Evolutionary conservation across 192 early-diverging fungal genomes (phyloP).

Genomic region (Glomus cerebriforme): DNA sequence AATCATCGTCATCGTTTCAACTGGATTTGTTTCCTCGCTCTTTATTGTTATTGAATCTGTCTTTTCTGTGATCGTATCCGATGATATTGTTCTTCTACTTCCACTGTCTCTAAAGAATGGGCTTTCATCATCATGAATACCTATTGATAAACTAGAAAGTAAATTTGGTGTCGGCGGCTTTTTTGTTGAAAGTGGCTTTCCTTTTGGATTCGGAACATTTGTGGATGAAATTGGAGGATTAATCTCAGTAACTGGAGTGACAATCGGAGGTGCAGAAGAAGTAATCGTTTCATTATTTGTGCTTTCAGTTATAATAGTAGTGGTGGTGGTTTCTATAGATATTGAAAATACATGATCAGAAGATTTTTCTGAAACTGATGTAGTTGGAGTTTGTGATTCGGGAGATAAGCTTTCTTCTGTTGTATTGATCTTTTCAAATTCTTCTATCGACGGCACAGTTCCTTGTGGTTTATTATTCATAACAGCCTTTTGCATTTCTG

Average conservation of each 20-base stretch:
- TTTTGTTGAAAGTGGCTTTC: background rate
- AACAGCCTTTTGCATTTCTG: background rate
- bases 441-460: background rate
- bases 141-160: background rate
- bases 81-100: background rate
- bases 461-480: slow-evolving; percentile 3
- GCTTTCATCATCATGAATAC: background rate
- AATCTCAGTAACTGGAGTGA: too few relatives aligned
- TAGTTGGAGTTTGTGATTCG: background rate
- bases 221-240: too few relatives aligned
- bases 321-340: background rate
- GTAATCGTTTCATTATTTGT: background rate
- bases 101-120: background rate
- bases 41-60: too few relatives aligned
- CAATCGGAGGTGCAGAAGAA: background rate
- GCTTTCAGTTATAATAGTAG: background rate
- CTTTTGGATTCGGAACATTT: background rate
- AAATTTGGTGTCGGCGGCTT: background rate
- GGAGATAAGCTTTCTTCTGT: background rate
- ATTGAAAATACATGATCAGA: too few relatives aligned
- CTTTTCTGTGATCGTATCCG: background rate
- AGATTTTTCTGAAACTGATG: background rate
- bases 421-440: background rate
- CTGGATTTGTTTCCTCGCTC: too few relatives aligned
- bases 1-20: too few relatives aligned